Evolutionary conservation across 768 basidiomycete genomes (phyloP), one percentile per base, ranked within the genome.

Genomic region (Sistotremastrum niveocremeum): DNA sequence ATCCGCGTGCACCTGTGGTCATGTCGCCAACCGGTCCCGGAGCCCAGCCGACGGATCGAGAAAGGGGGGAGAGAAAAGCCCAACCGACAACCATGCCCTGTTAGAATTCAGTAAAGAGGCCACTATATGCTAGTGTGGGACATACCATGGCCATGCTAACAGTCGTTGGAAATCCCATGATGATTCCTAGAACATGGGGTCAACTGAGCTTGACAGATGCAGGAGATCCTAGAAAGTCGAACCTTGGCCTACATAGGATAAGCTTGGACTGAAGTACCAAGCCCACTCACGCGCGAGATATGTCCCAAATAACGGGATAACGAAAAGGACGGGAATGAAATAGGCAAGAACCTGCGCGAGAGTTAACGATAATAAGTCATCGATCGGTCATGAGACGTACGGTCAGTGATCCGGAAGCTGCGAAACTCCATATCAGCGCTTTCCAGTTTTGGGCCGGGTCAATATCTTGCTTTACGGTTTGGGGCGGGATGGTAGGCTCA

Each of bases 21-120:
- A 90, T 88, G 53, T 88, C 85, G 1, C 81, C 78, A 4, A 94
- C 89, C 6, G 84, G 79, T 4, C 91, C 94, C 39, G 94, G 90
- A 0, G 94, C 93, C 94, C 94, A 98, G 7, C 86, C 89, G 1
- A 66, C 61, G 40, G 72, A 54, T 56, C 89, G 91, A 5, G 90
- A 74, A 5, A 97, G 57, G 4, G 94, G 94, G 0, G 89, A 89
- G n/a, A 98, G 67, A 20, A 97, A 64, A 4, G 77, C 93, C 94
- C 94, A 98, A 6, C 94, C 94, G 7, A 84, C 79, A n/a, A 97
- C 52, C 94, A 95, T 97, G 31, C 94, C 91, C 85, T 88, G 52
- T 12, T 35, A 4, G 7, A 37, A 36, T 29, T 7, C 49, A 29
- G 46, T 44, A 44, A 41, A 10, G 5, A 5, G 33, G 40, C 30